These are phyloP conservation scores for Panaeolus papilionaceus DNA, from an alignment of 768 basidiomycete species.

Conservation along the genomic window DNA sequence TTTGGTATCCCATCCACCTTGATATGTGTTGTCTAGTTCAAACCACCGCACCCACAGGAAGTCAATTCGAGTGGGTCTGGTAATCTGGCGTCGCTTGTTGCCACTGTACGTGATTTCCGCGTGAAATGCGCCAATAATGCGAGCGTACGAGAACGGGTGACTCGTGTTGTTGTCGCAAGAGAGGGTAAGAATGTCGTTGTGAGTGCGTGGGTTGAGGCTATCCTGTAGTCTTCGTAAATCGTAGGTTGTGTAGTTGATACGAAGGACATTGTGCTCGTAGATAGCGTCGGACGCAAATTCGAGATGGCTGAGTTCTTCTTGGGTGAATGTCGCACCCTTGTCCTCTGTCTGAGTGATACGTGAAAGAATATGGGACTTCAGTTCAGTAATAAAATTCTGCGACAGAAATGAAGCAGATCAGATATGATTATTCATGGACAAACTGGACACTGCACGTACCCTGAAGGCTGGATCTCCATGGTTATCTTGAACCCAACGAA, in stretches of 20 bases:
- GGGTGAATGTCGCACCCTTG: constrained; percentile 21
- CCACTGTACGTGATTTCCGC: constrained; percentile 28
- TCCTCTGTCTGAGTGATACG: constrained; percentile 28
- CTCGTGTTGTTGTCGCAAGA: constrained; percentile 22
- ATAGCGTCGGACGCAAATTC: constrained; percentile 26
- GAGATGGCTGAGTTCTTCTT: constrained; percentile 21
- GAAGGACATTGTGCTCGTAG: constrained; percentile 35
- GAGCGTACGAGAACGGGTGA: constrained; percentile 37
- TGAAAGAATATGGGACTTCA: constrained; percentile 37
- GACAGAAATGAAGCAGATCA: no score
- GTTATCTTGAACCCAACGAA: constrained; percentile 19
- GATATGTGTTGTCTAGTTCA: constrained; percentile 12
- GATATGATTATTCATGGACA: no score
- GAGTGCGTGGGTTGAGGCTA: constrained; percentile 35
- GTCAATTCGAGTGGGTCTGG: constrained; percentile 27
- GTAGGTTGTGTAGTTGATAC: constrained; percentile 50
- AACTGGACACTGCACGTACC: constrained; percentile 15
- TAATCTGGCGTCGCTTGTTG: background rate
- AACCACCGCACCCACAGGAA: constrained; percentile 40
- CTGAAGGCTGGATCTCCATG: constrained; percentile 28
- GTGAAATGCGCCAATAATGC: constrained; percentile 35
- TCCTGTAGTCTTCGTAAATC: constrained; percentile 45
- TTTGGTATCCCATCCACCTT: constrained; percentile 27
- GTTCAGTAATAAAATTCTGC: no score
- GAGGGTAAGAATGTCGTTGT: constrained; percentile 37